Conservation (phyloP, 2,329 filamentous ascomycete species). For the Pseudocercospora pini-densiflorae region DNA sequence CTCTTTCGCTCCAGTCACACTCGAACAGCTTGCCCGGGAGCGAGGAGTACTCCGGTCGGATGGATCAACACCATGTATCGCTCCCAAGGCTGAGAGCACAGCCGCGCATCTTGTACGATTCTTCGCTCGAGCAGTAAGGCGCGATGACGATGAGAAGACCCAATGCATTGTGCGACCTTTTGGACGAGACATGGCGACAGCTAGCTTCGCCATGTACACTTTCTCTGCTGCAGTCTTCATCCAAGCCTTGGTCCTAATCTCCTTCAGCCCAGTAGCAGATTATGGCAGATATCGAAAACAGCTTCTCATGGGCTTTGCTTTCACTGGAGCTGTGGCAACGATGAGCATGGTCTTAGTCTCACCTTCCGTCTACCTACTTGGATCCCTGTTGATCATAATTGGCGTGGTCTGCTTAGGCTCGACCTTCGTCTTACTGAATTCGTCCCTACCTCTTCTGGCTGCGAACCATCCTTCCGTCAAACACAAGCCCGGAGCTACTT, state of each 20-base stretch:
- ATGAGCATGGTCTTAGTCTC: slow-evolving; percentile 81
- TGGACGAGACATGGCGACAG: slow-evolving; percentile 82
- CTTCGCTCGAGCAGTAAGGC: slow-evolving; percentile 26
- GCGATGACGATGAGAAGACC: slow-evolving; percentile 48
- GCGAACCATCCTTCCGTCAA: slow-evolving; percentile 70
- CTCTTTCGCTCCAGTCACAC: slow-evolving; percentile 88
- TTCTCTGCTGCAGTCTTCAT: slow-evolving; percentile 86
- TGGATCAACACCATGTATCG: slow-evolving; percentile 67
- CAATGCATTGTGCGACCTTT: slow-evolving; percentile 82
- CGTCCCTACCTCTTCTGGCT: slow-evolving; percentile 85
- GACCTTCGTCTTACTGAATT: slow-evolving; percentile 95
- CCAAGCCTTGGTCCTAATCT: slow-evolving; percentile 86
- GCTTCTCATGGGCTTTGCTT: slow-evolving; percentile 78
- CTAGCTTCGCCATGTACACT: slow-evolving; percentile 94
- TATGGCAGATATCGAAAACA: slow-evolving; percentile 88
- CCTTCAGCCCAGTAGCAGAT: slow-evolving; percentile 90
- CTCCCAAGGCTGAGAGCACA: slow-evolving; percentile 12
- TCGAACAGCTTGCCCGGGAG: slow-evolving; percentile 88
- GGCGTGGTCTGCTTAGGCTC: slow-evolving; percentile 90
- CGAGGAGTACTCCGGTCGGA: slow-evolving; percentile 83
- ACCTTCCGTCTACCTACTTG: slow-evolving; percentile 76
- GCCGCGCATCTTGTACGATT: slow-evolving; percentile 21
- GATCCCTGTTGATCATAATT: slow-evolving; percentile 78
- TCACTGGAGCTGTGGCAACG: slow-evolving; percentile 74
- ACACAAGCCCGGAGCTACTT: background rate